phyloP scores from a whole-genome alignment of 2,329 filamentous ascomycete species.

The Samsoniella hepiali region DNA sequence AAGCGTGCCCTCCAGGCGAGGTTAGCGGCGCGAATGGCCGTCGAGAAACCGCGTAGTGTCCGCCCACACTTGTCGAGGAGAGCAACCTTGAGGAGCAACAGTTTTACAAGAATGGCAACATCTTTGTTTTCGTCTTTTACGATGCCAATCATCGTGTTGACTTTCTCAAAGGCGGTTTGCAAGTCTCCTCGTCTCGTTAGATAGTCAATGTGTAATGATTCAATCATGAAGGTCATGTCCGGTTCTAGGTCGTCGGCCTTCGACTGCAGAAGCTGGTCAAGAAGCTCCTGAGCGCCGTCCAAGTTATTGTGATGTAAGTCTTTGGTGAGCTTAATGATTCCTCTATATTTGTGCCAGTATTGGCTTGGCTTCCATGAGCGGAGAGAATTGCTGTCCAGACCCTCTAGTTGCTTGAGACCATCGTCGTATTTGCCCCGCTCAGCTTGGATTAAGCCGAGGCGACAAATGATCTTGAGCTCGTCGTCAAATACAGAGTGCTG shows the following conservation, averaged over 20 bases:
- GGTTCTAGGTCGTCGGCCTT: constrained; percentile 50
- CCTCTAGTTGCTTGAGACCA: constrained; percentile 46
- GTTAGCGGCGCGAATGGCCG: constrained; percentile 70
- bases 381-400: constrained; percentile 56
- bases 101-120: constrained; percentile 63
- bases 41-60: constrained; percentile 71
- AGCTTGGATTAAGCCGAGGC: constrained; percentile 59
- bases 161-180: constrained; percentile 45
- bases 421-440: constrained; percentile 68
- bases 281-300: constrained; percentile 47
- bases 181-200: constrained; percentile 48
- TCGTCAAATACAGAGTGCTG: constrained; percentile 65
- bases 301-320: constrained; percentile 57
- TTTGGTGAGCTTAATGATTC: constrained; percentile 61
- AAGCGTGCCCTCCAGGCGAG: constrained; percentile 68
- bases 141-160: constrained; percentile 43
- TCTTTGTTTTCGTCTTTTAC: constrained; percentile 47
- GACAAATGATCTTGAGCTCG: constrained; percentile 68
- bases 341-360: constrained; percentile 65
- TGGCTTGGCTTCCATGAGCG: constrained; percentile 76
- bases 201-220: constrained; percentile 51
- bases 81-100: constrained; percentile 70
- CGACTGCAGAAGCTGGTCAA: constrained; percentile 52
- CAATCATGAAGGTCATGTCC: constrained; percentile 49
- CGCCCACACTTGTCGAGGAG: constrained; percentile 67